Base-by-base conservation (phyloP, 2,329 filamentous ascomycete species). In the Rutstroemia sp. region DNA sequence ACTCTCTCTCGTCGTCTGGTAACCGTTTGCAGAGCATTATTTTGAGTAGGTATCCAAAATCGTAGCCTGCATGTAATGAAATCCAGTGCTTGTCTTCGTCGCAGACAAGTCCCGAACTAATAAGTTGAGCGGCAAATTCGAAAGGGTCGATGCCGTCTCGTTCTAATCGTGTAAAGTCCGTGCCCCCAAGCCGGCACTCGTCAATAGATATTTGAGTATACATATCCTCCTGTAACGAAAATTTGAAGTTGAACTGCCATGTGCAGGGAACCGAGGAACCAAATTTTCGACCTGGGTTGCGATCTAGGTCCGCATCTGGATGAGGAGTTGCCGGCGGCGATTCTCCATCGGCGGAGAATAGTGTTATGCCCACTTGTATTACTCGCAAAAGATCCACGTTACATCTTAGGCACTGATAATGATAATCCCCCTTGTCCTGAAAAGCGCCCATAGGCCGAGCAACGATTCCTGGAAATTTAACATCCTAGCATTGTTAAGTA, bases 241-340 rank as follows among this genome's bases (percentile, higher is more conserved):
- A 99, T 66, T 92, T 87, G 74, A 99, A 99, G 77, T 99, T 97
- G 79, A 99, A 99, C 65, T 96, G 92, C 94, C 94, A 99, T 18
- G 92, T 95, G 69, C 88, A 95, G 16, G 90, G 92, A 58, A 90
- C 85, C 49, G 81, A 30, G 8, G 79, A 49, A 65, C 61, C 54
- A 61, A 80, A 79, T 25, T 64, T 67, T 56, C 66, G 64, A 73
- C 72, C 61, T 75, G 58, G 46, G 73, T 45, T 76, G 71, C 60
- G 75, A 74, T 54, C 76, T 71, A 58, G 82, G 69, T 55, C 59
- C 54, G 46, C 62, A 46, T 62, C 66, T 57, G 52, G 63, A 30
- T 76, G 75, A 86, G 83, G 59, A 38, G 58, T 59, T 10, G 87
- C 79, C 2, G 90, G 89, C 1, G 90, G 90, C 2, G 90, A 83